A percentile compares a stretch with the other conserved stretches of the same genome.
Conservation (phyloP, 306 rosid genomes). For the Malus sieversii region DNA sequence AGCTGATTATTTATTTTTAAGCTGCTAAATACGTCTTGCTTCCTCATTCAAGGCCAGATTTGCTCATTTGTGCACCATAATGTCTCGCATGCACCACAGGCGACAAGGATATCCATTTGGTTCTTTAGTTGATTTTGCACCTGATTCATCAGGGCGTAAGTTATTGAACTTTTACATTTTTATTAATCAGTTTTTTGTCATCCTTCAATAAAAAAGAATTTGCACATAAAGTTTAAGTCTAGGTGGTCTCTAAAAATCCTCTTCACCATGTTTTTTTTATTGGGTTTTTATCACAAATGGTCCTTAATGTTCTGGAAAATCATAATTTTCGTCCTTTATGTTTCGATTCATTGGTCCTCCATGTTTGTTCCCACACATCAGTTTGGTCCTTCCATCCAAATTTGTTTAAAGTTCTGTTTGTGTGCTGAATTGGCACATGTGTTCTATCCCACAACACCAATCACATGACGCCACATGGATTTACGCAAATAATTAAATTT, state of each 20-base stretch:
- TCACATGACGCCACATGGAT: too few species aligned
- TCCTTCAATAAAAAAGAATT: neutral
- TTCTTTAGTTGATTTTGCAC: slow-evolving; percentile 96
- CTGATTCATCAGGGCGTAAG: slow-evolving; percentile 95
- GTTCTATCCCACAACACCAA: too few species aligned
- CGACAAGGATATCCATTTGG: slow-evolving; percentile 98
- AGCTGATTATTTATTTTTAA: slow-evolving; percentile 3
- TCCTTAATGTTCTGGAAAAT: too few species aligned
- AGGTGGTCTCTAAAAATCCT: neutral
- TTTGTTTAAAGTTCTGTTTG: too few species aligned
- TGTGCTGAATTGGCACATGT: too few species aligned
- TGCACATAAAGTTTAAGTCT: neutral
- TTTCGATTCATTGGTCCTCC: too few species aligned
- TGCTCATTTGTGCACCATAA: slow-evolving; percentile 97
- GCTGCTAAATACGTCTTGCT: slow-evolving; percentile 13
- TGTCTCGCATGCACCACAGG: slow-evolving; percentile 99
- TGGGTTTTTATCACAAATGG: too few species aligned
- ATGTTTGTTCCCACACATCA: too few species aligned
- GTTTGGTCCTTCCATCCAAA: too few species aligned
- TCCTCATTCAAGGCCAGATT: slow-evolving; percentile 81
- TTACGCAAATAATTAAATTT: too few species aligned
- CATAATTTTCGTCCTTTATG: too few species aligned
- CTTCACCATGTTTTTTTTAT: neutral
- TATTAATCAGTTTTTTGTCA: neutral
- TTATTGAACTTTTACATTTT: slow-evolving; percentile 8